Base-by-base conservation (phyloP, 768 basidiomycete genomes). In the Panus rudis region DNA sequence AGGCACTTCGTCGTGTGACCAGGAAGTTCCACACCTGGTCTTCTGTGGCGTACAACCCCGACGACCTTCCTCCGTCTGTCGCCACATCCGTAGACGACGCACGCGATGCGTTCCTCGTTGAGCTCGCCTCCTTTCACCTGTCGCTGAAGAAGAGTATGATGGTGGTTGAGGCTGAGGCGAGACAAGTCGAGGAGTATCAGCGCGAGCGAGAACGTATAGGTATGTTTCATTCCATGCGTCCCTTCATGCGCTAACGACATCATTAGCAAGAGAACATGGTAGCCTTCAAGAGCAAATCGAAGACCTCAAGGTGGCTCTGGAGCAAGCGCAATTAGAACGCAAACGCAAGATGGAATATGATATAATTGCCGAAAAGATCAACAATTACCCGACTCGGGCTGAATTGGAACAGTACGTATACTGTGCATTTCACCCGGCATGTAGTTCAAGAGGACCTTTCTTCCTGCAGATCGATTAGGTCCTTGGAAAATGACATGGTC, bases 261-360 rank as follows among this genome's bases (percentile, higher is more conserved):
- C 2, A n/a, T 16, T 47, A 91, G 88, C 83, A 50, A 67, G 77
- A 42, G 87, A 92, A 52, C 86, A 84, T 50, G 78, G 69, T 19
- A 73, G 69, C 8, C 62, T 89, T 40, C 71, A 72, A 49, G 70
- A 63, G 7, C 86, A 91, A 52, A 90, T 92, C 39, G 76, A 81
- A 51, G 80, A 85, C 50, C 72, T 92, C 52, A 91, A 90, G 62
- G 69, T 70, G 16, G 73, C 77, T 3, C 61, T 92, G 45, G 86
- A 89, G 51, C 78, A 88, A 50, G 88, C 84, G 4, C 90, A 92
- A 55, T 67, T 83, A 55, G 66, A 79, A 43, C 77, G 89, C 37
- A 71, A 69, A 46, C 74, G 81, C 42, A 92, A 89, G 67, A 88
- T 91, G 52, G 89, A 92, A 55, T 92, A 92, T 57, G 89, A 92